Percentiles rank a stretch among this genome's conserved stretches.
Evolutionary conservation across 2,329 filamentous ascomycete species (phyloP).

Genomic region (Coniella lustricola): DNA sequence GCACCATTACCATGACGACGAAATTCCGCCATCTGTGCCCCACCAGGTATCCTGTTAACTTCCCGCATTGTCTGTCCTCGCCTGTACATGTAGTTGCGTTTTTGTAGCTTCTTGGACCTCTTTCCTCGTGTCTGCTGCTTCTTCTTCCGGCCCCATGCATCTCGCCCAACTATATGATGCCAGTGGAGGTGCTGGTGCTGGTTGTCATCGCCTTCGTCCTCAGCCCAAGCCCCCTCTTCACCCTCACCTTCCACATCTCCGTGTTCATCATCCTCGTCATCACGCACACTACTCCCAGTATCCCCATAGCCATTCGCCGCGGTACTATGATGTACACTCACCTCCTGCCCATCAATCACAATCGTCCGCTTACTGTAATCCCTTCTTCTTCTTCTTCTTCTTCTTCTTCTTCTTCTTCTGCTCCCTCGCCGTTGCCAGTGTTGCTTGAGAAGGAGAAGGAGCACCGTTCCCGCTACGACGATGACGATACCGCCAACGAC

Average conservation of each 20-base stretch:
- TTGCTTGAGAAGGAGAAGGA: slow-evolving; percentile 38
- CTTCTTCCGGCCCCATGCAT: not conserved
- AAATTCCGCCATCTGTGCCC: no score
- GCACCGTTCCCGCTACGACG: slow-evolving; percentile 29
- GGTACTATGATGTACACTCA: slow-evolving; percentile 3
- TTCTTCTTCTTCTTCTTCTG: not conserved
- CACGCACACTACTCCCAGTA: not conserved
- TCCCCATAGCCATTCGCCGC: slow-evolving; percentile 5
- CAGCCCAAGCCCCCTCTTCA: slow-evolving; percentile 8
- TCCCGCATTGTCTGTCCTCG: no score
- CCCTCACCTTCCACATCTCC: slow-evolving; percentile 2
- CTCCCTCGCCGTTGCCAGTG: slow-evolving; percentile 23
- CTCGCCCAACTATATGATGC: no score
- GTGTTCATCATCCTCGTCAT: not conserved
- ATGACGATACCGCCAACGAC: slow-evolving; percentile 40
- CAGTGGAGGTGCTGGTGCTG: no score
- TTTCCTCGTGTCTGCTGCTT: not conserved
- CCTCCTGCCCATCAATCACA: slow-evolving; percentile 1
- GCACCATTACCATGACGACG: slow-evolving; percentile 7
- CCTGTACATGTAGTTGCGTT: no score
- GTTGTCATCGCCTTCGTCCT: not conserved
- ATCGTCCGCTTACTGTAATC: not conserved
- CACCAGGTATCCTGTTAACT: no score
- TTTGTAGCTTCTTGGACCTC: not conserved
- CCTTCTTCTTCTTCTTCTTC: slow-evolving; percentile 6